phyloP scores from a whole-genome alignment of 192 early-diverging fungal genomes.

The Entophlyctis helioformis region DNA sequence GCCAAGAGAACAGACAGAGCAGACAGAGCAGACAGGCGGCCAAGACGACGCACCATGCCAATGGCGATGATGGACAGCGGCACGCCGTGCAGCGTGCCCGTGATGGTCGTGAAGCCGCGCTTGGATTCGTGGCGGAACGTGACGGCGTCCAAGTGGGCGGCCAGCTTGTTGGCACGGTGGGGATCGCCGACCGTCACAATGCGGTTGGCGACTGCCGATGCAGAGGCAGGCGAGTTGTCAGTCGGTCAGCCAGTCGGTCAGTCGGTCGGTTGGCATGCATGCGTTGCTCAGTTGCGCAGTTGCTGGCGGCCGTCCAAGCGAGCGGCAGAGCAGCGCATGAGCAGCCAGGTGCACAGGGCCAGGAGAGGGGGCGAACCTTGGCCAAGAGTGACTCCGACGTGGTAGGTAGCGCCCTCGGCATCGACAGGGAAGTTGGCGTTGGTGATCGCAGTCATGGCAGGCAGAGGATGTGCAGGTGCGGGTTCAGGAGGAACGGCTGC shows the following conservation, averaged over 20 bases:
- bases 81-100: slow-evolving; percentile 60
- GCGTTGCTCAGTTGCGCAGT: no score
- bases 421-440: slow-evolving; percentile 78
- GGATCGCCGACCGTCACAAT: slow-evolving; percentile 83
- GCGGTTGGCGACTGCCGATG: slow-evolving; percentile 58
- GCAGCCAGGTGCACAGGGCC: no score
- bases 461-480: no score
- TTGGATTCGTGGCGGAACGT: slow-evolving; percentile 47
- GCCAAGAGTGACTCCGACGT: slow-evolving; percentile 62
- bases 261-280: no score
- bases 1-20: no score
- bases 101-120: slow-evolving; percentile 77
- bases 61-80: slow-evolving; percentile 81
- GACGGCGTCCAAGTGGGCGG: slow-evolving; percentile 43
- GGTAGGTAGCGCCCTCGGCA: slow-evolving; percentile 66
- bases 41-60: slow-evolving; percentile 46
- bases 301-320: background rate
- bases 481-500: no score
- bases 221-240: background rate
- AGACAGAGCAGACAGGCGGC: no score
- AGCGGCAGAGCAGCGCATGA: background rate
- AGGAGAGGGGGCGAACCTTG: slow-evolving; percentile 26
- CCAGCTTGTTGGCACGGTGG: slow-evolving; percentile 52
- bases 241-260: no score
- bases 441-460: slow-evolving; percentile 2